Percentiles rank a stretch among this genome's conserved stretches.
These are phyloP conservation scores for Diaporthe nobilis DNA, from an alignment of 2,329 filamentous ascomycete genomes.

Conservation along the genomic window DNA sequence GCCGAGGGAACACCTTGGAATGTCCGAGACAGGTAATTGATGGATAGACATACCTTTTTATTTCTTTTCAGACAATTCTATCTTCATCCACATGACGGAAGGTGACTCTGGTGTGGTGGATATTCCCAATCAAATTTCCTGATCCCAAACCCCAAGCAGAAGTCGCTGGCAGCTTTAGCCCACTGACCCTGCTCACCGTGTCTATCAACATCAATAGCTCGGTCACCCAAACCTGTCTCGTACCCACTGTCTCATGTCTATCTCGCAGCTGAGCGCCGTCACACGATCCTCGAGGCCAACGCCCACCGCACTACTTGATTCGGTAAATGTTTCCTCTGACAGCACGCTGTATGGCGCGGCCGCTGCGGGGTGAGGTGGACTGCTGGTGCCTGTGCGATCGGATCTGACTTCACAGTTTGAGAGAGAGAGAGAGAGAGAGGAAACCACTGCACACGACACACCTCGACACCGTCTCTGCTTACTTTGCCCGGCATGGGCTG, in stretches of 20 bases:
- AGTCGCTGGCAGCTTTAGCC: neutral
- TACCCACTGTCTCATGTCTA: conserved; percentile 17
- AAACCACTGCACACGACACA: neutral
- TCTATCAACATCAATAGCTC: neutral
- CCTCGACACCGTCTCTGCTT: neutral
- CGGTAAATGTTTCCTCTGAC: conserved; percentile 22
- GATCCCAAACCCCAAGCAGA: neutral
- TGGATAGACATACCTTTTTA: conserved; percentile 42
- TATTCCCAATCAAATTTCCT: neutral
- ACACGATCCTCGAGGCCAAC: neutral
- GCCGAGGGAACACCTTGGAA: conserved; percentile 34
- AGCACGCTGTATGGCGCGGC: no score
- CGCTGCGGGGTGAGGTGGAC: neutral
- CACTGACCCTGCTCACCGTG: neutral
- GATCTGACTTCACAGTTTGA: neutral
- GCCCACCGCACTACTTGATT: neutral
- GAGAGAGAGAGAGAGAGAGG: neutral
- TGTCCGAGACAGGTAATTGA: conserved; percentile 40
- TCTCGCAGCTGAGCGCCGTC: conserved; percentile 21
- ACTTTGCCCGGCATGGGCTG: neutral
- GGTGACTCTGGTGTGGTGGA: neutral
- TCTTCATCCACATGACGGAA: conserved; percentile 31
- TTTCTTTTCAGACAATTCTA: conserved; percentile 40
- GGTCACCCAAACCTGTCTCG: conserved; percentile 4
- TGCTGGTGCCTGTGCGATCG: neutral